A percentile compares a stretch with the other conserved stretches of the same genome.
phyloP scores from a whole-genome alignment of 2,329 filamentous ascomycete genomes.

The Chalaropsis thielavioides region DNA sequence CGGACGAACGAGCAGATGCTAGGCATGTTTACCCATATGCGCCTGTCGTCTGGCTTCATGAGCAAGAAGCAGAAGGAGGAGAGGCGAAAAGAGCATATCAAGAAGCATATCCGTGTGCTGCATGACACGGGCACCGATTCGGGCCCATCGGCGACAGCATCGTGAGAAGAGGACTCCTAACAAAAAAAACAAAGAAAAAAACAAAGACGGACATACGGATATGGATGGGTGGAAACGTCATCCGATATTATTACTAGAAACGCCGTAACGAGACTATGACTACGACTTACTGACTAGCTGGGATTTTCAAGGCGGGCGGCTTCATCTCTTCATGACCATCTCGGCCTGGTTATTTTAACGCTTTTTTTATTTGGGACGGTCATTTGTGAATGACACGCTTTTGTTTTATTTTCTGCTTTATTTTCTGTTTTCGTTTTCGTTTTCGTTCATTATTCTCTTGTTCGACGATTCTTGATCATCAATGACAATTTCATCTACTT shows the following conservation, averaged over 20 bases:
- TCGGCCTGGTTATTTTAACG: neutral
- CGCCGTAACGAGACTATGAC: conserved; percentile 4
- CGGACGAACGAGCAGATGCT: conserved; percentile 12
- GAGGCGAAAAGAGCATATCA: conserved; percentile 26
- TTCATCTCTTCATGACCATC: neutral
- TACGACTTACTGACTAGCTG: neutral
- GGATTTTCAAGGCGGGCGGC: neutral
- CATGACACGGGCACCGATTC: conserved; percentile 20
- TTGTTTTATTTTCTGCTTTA: no score
- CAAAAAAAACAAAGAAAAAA: neutral
- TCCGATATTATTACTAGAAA: neutral
- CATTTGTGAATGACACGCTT: neutral
- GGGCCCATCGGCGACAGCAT: neutral
- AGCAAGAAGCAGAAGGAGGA: conserved; percentile 22
- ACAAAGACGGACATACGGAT: neutral
- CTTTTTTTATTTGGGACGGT: neutral
- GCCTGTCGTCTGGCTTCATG: conserved; percentile 12
- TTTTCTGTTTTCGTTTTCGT: neutral
- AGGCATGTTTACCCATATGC: conserved; percentile 11
- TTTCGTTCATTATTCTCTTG: neutral
- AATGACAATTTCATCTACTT: neutral
- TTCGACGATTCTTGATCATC: neutral
- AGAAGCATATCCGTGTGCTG: conserved; percentile 27
- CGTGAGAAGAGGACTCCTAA: neutral
- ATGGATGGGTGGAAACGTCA: neutral